These are phyloP conservation scores for Globisporangium okanoganense DNA, from an alignment of 352 stramenopile species.

Conservation along the genomic window DNA sequence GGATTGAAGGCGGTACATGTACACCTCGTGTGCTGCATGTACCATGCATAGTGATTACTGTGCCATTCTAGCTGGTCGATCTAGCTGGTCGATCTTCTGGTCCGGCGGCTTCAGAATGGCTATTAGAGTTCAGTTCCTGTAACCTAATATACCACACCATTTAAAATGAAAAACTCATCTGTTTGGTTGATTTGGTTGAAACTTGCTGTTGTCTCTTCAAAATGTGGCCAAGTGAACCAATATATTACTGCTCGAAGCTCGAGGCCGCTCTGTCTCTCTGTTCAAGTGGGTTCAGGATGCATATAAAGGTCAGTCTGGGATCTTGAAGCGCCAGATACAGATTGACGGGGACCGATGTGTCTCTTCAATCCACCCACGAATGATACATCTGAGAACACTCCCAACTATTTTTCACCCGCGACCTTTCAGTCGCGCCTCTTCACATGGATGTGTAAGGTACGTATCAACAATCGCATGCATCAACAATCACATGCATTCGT, in stretches of 20 bases:
- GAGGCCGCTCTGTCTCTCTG: slow-evolving; percentile 6
- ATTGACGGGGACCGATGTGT: neutral
- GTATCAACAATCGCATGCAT: too few species aligned
- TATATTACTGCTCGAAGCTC: too few species aligned
- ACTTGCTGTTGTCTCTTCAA: neutral
- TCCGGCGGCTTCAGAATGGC: too few species aligned
- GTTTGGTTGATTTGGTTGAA: too few species aligned
- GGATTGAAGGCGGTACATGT: too few species aligned
- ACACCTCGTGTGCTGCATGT: neutral
- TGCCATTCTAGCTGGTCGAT: neutral
- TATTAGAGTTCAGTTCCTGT: too few species aligned
- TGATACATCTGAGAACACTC: neutral
- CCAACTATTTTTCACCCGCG: neutral
- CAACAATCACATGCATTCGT: neutral
- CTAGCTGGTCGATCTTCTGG: slow-evolving; percentile 1
- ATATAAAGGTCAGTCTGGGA: slow-evolving; percentile 8
- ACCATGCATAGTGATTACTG: neutral
- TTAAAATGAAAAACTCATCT: too few species aligned
- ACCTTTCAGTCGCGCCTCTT: neutral
- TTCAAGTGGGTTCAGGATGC: slow-evolving; percentile 3
- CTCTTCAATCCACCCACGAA: slow-evolving; percentile 4
- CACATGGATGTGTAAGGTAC: too few species aligned
- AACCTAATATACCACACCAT: too few species aligned
- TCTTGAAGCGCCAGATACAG: slow-evolving; percentile 4
- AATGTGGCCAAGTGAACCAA: too few species aligned